Base-by-base conservation (phyloP, 495 filamentous ascomycete genomes). In the Neurospora hispaniola region DNA sequence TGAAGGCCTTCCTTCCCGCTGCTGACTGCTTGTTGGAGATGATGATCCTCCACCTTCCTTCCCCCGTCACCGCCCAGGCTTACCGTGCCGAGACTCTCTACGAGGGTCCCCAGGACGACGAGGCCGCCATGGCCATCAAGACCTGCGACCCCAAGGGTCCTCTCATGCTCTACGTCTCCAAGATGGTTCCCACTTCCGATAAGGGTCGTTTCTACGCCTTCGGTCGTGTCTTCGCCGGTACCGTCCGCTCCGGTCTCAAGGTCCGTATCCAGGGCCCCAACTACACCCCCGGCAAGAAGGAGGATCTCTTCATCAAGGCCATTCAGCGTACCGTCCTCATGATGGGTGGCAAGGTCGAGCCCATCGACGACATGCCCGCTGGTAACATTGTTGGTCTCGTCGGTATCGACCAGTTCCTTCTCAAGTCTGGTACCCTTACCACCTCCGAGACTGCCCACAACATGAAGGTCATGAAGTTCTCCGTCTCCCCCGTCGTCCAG, bases 381-480 rank as follows among this genome's bases (percentile, higher is more conserved):
- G 96, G 96, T 88, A 99, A 99, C 90, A 98, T 99, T 86, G 90
- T 96, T 79, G 96, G 96, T 88, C 88, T 99, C 77, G 96, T 99
- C 81, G 96, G 96, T 91, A 92, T 99, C 81, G 96, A 99, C 83
- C 96, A 99, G 89, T 99, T 99, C 92, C 87, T 99, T 86, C 93
- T 99, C 89, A 99, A 99, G 91, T 98, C 96, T 81, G 96, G 96
- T 90, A 99, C 96, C 77, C 90, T 99, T 76, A 97, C 94, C 84
- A 99, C 96, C 81, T 90, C 89, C 80, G 96, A 99, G 75, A 95
- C 94, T 74, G 96, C 96, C 79, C 96, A 99, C 91, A 99, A 99
- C 90, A 85, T 99, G 77, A 99, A 98, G 91, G 96, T 99, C 85
- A 99, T 99, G 96, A 97, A 97, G 87, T 99, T 99, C 92, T 99